These are phyloP conservation scores for Pseudogymnoascus sp. DNA, from an alignment of 2,329 filamentous ascomycete species.

Conservation along the genomic window DNA sequence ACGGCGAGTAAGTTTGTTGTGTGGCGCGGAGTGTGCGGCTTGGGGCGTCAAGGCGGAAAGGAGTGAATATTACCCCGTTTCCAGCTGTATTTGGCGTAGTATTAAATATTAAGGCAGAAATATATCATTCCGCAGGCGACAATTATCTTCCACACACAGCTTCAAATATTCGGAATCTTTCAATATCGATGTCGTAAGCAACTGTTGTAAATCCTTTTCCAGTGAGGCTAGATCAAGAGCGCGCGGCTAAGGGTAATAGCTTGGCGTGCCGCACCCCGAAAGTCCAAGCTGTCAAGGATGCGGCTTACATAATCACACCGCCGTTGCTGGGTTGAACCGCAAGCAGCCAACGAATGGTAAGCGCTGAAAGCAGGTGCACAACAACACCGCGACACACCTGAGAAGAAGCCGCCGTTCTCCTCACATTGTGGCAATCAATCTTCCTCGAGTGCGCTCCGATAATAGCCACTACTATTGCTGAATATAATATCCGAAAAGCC, in stretches of 20 bases:
- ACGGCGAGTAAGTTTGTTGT: neutral
- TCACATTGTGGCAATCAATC: neutral
- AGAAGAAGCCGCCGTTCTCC: slow-evolving; percentile 2
- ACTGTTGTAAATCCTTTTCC: neutral
- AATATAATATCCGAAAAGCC: slow-evolving; percentile 9
- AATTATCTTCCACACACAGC: neutral
- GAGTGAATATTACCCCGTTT: neutral
- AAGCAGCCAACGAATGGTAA: slow-evolving; percentile 13
- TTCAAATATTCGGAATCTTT: neutral
- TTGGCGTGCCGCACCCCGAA: slow-evolving; percentile 1
- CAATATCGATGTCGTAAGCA: neutral
- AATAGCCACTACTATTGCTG: slow-evolving; percentile 11
- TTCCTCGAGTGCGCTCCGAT: slow-evolving; percentile 5
- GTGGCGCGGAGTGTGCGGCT: neutral
- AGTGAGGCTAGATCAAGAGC: slow-evolving; percentile 3
- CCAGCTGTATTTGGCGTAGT: neutral
- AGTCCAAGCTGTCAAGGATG: neutral
- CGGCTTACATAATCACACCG: slow-evolving; percentile 8
- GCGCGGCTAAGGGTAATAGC: slow-evolving; percentile 2
- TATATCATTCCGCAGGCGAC: too few species aligned
- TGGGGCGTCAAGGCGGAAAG: neutral
- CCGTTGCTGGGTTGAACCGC: slow-evolving; percentile 9
- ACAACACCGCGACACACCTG: slow-evolving; percentile 13
- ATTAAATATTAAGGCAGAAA: neutral
- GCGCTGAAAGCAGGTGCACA: slow-evolving; percentile 13